Conservation (phyloP, 257 asterid species). For the Solanum dulcamara region DNA sequence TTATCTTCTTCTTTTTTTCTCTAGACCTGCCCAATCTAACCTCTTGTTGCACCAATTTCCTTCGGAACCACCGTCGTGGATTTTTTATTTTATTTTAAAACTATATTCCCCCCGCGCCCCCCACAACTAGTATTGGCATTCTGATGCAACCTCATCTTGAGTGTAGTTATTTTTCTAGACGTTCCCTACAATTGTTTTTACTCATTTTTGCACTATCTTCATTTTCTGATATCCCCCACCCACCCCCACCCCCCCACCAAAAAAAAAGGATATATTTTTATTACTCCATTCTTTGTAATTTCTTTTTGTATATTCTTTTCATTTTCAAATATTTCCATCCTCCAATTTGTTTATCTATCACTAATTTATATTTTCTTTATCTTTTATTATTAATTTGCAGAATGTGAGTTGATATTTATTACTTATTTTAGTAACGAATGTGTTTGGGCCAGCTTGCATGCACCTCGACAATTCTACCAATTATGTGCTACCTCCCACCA, state of each 20-base stretch:
- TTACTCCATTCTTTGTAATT: too few relatives aligned
- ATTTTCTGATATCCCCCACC: too few relatives aligned
- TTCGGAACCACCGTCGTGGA: not conserved
- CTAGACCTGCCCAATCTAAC: not conserved
- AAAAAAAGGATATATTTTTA: too few relatives aligned
- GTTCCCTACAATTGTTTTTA: too few relatives aligned
- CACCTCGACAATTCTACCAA: not conserved
- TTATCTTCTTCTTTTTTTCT: not conserved
- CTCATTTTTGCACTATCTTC: not conserved
- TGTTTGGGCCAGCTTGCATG: not conserved
- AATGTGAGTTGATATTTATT: too few relatives aligned
- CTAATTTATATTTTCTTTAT: not conserved
- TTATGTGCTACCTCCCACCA: not conserved
- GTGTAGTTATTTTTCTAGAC: not conserved
- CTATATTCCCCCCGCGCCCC: not conserved
- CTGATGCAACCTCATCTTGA: not conserved
- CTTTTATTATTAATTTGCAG: not conserved
- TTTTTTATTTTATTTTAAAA: not conserved
- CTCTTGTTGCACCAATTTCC: not conserved
- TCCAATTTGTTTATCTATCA: not conserved
- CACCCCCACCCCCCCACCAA: too few relatives aligned
- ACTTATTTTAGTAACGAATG: too few relatives aligned
- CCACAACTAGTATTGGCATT: not conserved
- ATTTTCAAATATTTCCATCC: not conserved
- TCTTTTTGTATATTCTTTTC: too few relatives aligned